Conservation (phyloP, 2,329 filamentous ascomycete genomes). For the Alternaria angustiovoidea region DNA sequence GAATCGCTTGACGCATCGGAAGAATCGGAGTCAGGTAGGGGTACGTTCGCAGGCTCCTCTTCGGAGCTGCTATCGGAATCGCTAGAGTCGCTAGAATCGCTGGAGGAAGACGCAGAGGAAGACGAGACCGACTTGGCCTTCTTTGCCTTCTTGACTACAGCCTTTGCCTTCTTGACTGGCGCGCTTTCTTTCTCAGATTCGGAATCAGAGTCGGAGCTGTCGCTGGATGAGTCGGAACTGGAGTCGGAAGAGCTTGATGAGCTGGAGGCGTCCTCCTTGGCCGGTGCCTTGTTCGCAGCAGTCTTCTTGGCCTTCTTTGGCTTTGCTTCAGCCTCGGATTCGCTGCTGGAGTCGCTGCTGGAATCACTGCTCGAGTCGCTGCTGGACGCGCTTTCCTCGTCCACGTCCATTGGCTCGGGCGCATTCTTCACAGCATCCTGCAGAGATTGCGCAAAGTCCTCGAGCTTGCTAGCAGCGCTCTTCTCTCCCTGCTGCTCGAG, state of each 20-base stretch:
- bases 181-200: slow-evolving; percentile 51
- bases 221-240: slow-evolving; percentile 26
- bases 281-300: slow-evolving; percentile 20
- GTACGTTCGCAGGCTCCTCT: slow-evolving; percentile 32
- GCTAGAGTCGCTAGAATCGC: slow-evolving; percentile 28
- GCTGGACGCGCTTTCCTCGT: slow-evolving; percentile 34
- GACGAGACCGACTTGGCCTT: slow-evolving; percentile 19
- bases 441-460: slow-evolving; percentile 43
- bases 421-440: slow-evolving; percentile 21
- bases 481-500: slow-evolving; percentile 46
- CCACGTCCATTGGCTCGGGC: slow-evolving; percentile 44
- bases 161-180: slow-evolving; percentile 36
- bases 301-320: slow-evolving; percentile 29
- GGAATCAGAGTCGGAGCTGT: slow-evolving; percentile 27
- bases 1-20: slow-evolving; percentile 40
- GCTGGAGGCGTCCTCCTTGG: slow-evolving; percentile 19
- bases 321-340: slow-evolving; percentile 42
- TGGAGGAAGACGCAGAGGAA: slow-evolving; percentile 25
- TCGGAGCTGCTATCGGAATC: slow-evolving; percentile 32
- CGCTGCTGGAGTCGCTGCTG: slow-evolving; percentile 40
- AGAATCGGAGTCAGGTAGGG: slow-evolving; percentile 37
- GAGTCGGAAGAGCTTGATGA: slow-evolving; percentile 28
- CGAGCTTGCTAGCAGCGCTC: slow-evolving; percentile 39
- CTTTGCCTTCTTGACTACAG: slow-evolving; percentile 15
- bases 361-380: slow-evolving; percentile 34